Evolutionary conservation across 2,329 filamentous ascomycete genomes (phyloP).

Genomic region (Venturia aucupariae): DNA sequence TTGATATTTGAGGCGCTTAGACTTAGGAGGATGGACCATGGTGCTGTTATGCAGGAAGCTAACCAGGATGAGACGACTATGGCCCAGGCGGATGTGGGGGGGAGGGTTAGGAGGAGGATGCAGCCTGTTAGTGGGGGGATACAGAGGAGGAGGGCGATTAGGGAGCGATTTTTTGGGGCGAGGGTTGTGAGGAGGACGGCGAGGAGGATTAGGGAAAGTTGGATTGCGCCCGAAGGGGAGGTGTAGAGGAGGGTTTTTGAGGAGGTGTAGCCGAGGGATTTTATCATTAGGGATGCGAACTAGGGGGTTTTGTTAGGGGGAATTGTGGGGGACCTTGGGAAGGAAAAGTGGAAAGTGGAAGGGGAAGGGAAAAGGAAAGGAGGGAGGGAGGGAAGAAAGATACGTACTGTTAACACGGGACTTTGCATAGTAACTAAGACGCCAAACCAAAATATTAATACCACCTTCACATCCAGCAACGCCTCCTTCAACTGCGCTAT

Average conservation of each 20-base stretch:
- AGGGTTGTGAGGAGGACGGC: constrained; percentile 23
- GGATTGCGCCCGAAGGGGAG: constrained; percentile 40
- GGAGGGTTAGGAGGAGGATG: background rate
- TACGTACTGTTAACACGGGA: background rate
- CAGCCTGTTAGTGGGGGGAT: background rate
- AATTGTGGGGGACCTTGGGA: background rate
- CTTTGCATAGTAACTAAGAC: background rate
- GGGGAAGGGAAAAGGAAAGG: too few relatives aligned
- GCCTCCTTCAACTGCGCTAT: background rate
- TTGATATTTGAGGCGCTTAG: constrained; percentile 42
- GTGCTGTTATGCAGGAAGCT: constrained; percentile 35
- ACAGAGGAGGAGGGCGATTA: background rate
- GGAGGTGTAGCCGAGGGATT: constrained; percentile 35
- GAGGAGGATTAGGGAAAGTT: constrained; percentile 39
- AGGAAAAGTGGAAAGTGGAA: too few relatives aligned
- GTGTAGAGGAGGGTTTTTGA: constrained; percentile 40
- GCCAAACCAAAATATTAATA: background rate
- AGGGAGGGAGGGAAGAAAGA: background rate
- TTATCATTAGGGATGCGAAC: constrained; percentile 39
- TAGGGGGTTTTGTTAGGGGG: background rate
- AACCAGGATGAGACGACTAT: constrained; percentile 42
- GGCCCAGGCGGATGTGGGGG: constrained; percentile 33
- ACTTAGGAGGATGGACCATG: constrained; percentile 35
- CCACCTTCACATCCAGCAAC: background rate
- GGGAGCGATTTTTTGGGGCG: background rate